Base-by-base conservation (phyloP, 1,284 basidiomycete genomes). In the Puccinia triticina region DNA sequence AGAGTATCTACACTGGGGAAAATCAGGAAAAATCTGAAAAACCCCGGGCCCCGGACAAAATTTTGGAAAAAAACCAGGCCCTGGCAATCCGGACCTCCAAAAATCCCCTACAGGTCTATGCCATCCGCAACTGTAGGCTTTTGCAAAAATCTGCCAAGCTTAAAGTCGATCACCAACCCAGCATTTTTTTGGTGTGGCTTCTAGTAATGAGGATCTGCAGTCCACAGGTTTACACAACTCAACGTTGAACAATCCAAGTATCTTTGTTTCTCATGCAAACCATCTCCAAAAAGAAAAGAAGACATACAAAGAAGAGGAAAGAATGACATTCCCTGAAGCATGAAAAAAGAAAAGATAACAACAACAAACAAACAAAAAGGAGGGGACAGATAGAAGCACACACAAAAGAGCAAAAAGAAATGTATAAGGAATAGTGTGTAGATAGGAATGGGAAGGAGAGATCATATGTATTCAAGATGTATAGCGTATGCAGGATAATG, bases 381-480 rank as follows among this genome's bases (percentile, higher is more conserved):
- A 61, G 29, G 3, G 26, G 59, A 61, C 12, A 61, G 11, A 61
- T 26, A 61, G 18, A 61, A 61, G 12, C 26, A 61, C 32, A 61
- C 21, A 57, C 26, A 61, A 61, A 50, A 50, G 18, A 26, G 26
- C 4, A 29, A 61, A 61, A 61, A 61, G 32, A 61, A 61, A 23
- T 26, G 59, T 10, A 59, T n/a, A 61, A 61, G 23, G 3, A 8
- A 37, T 5, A 67, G 14, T 8, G 40, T 10, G 66, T 10, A 40
- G 37, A 40, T 14, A 67, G 37, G 34, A 26, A 18, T 66, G 32
- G 32, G 23, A 67, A 18, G 37, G 32, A 43, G 23, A 34, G 34
- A 67, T 1, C 66, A 67, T 37, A 21, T 23, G 37, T 67, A 67
- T 67, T 67, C 66, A 67, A 67, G 66, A 67, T 67, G 32, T 43